Evolutionary conservation across 345 rosid species (phyloP), one percentile per base, ranked within the genome.

Genomic region (Gossypium rotundifolium): DNA sequence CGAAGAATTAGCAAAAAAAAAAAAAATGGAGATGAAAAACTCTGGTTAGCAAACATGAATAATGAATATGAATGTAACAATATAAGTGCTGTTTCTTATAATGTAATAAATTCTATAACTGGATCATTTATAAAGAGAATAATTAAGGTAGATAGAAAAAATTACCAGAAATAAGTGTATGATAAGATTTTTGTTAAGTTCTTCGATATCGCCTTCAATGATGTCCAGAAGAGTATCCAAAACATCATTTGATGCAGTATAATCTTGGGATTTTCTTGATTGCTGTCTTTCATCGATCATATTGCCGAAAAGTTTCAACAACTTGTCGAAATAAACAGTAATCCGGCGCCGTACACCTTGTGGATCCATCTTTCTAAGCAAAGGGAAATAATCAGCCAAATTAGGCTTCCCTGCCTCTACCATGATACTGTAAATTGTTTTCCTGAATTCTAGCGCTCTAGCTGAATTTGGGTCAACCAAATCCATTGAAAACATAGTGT

Each of bases 401-500:
- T 87, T 86, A 3, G 83, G 85, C 42, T 77, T 82, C 51, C 89
- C 91, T 0, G 69, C 69, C 40, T 77, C 82, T 27, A 65, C 78
- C 91, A 83, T 75, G 54, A 85, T 59, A 22, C 77, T 53, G 73
- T 25, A 58, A 11, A 80, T 79, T 5, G 48, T 17, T 75, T 80
- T 78, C 72, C 76, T 83, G 74, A 88, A 84, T 58, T 12, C 79
- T 46, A 6, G 59, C 2, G 70, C 51, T 2, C 33, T 17, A 4
- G 63, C 62, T 1, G 81, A 72, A 20, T 71, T 74, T n/a, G 75
- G 72, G 72, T 79, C 76, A 27, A 73, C 80, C 33, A 89, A 59
- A 79, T 89, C 87, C 5, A 75, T 22, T 0, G 94, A 89, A 38
- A 86, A 77, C 14, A 90, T 17, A 46, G 81, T 68, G 79, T 80